A percentile compares a stretch with the other conserved stretches of the same genome.
Evolutionary conservation across 495 filamentous ascomycete species (phyloP).

Genomic region (Neurospora sp.): DNA sequence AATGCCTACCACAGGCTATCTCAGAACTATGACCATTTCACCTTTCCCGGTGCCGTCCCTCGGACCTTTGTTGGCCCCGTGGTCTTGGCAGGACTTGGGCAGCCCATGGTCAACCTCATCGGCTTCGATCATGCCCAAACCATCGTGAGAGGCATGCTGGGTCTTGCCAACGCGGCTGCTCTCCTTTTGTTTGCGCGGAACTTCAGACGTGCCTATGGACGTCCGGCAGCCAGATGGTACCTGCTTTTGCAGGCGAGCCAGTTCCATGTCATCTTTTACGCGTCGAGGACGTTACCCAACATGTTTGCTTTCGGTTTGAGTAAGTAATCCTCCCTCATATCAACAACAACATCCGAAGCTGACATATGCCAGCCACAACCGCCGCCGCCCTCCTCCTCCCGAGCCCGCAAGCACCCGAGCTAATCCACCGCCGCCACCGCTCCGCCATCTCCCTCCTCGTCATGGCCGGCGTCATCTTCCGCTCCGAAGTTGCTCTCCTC

Average conservation of each 20-base stretch:
- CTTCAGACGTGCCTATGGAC: slow-evolving; percentile 60
- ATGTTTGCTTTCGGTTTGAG: slow-evolving; percentile 89
- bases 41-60: slow-evolving; percentile 84
- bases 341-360: background rate
- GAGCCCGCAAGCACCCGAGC: slow-evolving; percentile 16
- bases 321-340: slow-evolving; percentile 24
- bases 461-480: slow-evolving; percentile 75
- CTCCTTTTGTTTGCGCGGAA: slow-evolving; percentile 54
- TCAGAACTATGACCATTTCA: slow-evolving; percentile 75
- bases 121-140: slow-evolving; percentile 37
- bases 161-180: slow-evolving; percentile 62
- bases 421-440: slow-evolving; percentile 30
- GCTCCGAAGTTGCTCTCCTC: slow-evolving; percentile 80
- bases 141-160: slow-evolving; percentile 66
- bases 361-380: slow-evolving; percentile 44
- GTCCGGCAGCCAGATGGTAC: slow-evolving; percentile 68
- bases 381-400: slow-evolving; percentile 66
- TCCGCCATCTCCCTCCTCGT: slow-evolving; percentile 66
- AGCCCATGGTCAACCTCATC: slow-evolving; percentile 46
- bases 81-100: slow-evolving; percentile 56
- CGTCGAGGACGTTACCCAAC: slow-evolving; percentile 85
- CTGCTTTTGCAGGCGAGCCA: slow-evolving; percentile 71
- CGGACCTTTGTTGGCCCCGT: slow-evolving; percentile 79
- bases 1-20: slow-evolving; percentile 41
- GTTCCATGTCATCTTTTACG: slow-evolving; percentile 92